Conservation (phyloP, 164 flowering plant species). For the Echeveria elegans region DNA sequence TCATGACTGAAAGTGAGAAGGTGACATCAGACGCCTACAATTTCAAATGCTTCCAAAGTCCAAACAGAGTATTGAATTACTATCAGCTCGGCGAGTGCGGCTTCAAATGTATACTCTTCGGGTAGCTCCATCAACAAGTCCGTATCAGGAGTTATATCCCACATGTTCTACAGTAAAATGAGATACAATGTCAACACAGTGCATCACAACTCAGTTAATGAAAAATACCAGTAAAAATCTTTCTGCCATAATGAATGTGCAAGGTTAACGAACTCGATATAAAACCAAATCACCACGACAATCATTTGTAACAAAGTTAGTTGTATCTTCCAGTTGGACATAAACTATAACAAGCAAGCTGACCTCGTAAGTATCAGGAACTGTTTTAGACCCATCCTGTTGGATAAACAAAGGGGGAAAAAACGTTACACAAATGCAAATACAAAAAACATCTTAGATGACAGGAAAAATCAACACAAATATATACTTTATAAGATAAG, state of each 20-base stretch:
- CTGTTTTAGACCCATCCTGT: slow-evolving; percentile 46
- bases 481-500: too few species aligned
- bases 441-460: background rate
- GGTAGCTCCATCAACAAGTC: slow-evolving; percentile 54
- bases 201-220: background rate
- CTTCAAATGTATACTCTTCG: slow-evolving; percentile 55
- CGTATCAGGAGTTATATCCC: slow-evolving; percentile 73
- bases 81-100: slow-evolving; percentile 80
- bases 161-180: slow-evolving; percentile 52
- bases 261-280: background rate
- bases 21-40: background rate
- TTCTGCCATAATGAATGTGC: too few species aligned
- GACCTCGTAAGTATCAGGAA: slow-evolving; percentile 41
- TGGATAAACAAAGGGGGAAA: background rate
- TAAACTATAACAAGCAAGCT: slow-evolving; percentile 3
- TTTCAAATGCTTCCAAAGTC: background rate
- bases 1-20: background rate
- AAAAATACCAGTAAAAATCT: too few species aligned
- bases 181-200: background rate
- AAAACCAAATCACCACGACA: background rate
- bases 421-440: background rate
- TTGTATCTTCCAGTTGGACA: background rate
- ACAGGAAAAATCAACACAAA: too few species aligned
- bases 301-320: background rate
- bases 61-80: slow-evolving; percentile 22